Base-by-base conservation (phyloP, 2,329 filamentous ascomycete species). In the Penicillium sp. region DNA sequence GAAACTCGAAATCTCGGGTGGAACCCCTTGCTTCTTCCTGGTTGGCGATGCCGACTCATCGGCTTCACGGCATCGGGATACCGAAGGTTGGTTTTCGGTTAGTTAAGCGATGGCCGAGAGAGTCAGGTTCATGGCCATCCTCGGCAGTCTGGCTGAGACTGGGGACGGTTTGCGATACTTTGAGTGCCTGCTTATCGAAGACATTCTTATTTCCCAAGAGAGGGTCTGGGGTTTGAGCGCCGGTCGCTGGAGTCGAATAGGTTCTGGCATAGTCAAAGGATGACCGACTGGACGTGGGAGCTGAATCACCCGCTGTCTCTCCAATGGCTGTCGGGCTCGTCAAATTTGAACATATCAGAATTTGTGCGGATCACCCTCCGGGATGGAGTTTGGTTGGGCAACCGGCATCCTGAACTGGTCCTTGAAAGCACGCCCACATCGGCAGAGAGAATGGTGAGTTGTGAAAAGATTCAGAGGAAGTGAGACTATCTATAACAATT, bases 1-100 rank as follows among this genome's bases (percentile, higher is more conserved):
- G 3, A 81, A 72, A 57, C 72, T 81, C 24, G 71, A 65, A 7
- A 81, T 66, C 63, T 82, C 80, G 0, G 76, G 73, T 0, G 80
- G 79, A 1, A 74, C 61, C 15, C 76, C 76, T 62, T 79, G 78
- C 37, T 61, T 66, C 54, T 28, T 54, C 50, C 64, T 64, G 30
- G 17, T 61, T 17, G 67, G 70, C 10, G 67, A 65, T 57, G 65
- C 66, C 9, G 69, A 62, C 58, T 67, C 71, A 13, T 67, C 63
- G 51, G 68, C 66, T 33, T 67, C 58, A 28, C 56, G 60, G 54
- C 26, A 37, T 33, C 54, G 56, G 53, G 60, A 59, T 60, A 62
- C 60, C 30, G 66, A 65, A 1, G n/a, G 54, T 42, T 56, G n/a
- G 54, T 42, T 56, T 68, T 55, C 70, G 63, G 56, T 71, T 68